Percentiles rank a stretch among this genome's conserved stretches.
These are phyloP conservation scores for Ambrosia hybrid DNA, from an alignment of 140 eudicot species.

Conservation along the genomic window DNA sequence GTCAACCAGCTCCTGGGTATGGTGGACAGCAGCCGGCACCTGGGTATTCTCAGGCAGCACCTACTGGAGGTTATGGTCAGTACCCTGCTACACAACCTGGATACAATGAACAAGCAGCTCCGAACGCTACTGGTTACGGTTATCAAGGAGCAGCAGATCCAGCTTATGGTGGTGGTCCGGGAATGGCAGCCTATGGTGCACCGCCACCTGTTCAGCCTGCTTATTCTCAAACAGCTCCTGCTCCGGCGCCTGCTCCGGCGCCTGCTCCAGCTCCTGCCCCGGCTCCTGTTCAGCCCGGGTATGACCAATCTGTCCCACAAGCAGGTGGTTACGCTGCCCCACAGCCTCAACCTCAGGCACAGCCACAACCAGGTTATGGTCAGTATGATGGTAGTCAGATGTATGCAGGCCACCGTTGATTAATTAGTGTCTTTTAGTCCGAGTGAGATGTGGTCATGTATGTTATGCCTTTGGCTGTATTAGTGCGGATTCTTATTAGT, in stretches of 20 bases:
- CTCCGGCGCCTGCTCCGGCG: constrained; percentile 23
- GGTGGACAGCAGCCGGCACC: constrained; percentile 45
- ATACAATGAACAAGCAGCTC: constrained; percentile 68
- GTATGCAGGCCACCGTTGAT: constrained; percentile 66
- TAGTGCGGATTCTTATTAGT: constrained; percentile 1
- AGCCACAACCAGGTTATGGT: constrained; percentile 66
- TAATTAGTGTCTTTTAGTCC: constrained; percentile 2
- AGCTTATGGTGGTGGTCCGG: constrained; percentile 49
- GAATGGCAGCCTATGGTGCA: constrained; percentile 49
- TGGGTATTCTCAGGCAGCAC: constrained; percentile 55
- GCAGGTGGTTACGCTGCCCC: constrained; percentile 70
- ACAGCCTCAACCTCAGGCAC: constrained; percentile 45
- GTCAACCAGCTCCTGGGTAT: constrained; percentile 65
- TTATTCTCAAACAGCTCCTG: constrained; percentile 71
- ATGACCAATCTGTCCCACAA: constrained; percentile 56
- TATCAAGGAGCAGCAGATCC: constrained; percentile 69
- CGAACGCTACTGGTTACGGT: constrained; percentile 57
- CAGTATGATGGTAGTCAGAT: constrained; percentile 69
- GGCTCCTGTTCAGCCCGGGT: constrained; percentile 42
- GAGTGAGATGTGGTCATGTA: constrained; percentile 7
- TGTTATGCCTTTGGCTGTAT: constrained; percentile 5
- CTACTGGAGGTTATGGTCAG: constrained; percentile 54
- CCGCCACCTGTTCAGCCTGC: constrained; percentile 62
- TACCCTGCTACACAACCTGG: constrained; percentile 75
- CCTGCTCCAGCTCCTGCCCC: constrained; percentile 33